Percentiles rank a stretch among this genome's conserved stretches.
phyloP scores from a whole-genome alignment of 2,329 filamentous ascomycete species.

The Leptographium wingfieldii region DNA sequence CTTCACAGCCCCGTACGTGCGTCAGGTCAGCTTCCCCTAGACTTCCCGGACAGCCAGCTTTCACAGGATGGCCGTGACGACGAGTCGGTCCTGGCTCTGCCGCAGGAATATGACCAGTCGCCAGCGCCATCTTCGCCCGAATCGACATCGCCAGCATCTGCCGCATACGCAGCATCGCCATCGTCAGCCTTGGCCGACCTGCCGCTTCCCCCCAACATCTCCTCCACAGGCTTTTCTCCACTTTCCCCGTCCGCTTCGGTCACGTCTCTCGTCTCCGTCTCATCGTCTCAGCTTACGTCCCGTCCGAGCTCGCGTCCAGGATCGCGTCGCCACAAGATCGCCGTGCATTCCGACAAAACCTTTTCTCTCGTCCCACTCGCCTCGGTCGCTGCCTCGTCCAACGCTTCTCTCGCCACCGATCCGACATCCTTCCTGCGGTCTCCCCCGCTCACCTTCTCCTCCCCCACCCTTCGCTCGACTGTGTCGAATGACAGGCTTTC shows the following conservation, averaged over 20 bases:
- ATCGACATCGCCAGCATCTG: background rate
- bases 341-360: conserved; percentile 44
- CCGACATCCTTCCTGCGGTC: conserved; percentile 18
- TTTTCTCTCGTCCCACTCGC: conserved; percentile 35
- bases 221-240: conserved; percentile 7
- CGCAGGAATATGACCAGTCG: conserved; percentile 6
- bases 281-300: conserved; percentile 13
- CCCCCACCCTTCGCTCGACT: conserved; percentile 25
- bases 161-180: background rate
- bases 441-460: conserved; percentile 29
- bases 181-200: background rate
- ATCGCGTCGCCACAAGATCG: conserved; percentile 32
- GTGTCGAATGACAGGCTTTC: conserved; percentile 38
- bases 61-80: background rate
- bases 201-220: background rate
- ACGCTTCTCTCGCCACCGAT: conserved; percentile 4
- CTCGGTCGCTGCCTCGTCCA: conserved; percentile 6
- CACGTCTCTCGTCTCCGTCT: conserved; percentile 10
- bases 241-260: conserved; percentile 7
- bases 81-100: conserved; percentile 3
- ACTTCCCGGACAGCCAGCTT: background rate
- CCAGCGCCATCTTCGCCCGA: background rate
- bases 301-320: conserved; percentile 22
- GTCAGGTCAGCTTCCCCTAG: conserved; percentile 7
- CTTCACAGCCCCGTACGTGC: conserved; percentile 20